Base-by-base conservation (phyloP, 805 yeast genomes). In the Teunomyces cretensis region DNA sequence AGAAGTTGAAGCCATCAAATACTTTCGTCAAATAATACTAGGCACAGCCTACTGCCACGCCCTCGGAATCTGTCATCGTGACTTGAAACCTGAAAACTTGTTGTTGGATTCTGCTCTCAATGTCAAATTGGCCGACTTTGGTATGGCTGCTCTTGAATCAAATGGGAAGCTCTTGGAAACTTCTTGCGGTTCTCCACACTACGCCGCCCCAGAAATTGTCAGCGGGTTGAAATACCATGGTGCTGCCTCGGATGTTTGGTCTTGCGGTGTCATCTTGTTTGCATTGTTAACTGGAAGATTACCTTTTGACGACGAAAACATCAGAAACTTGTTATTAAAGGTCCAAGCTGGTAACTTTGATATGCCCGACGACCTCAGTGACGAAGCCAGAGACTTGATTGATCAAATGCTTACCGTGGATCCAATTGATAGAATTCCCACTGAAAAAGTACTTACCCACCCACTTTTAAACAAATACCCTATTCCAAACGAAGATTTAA, bases 151-250 rank as follows among this genome's bases (percentile, higher is more conserved):
- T 16, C 70, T 87, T 48, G 92, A 87, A 61, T 76, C 82, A 49
- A 80, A 80, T 45, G 88, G 83, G 43, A 79, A 79, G 61, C 67
- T 87, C 44, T 69, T 87, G 43, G 89, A 85, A 62, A 87, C 95
- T 4, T 81, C 88, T 12, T 87, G 95, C 69, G 95, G 95, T 3
- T 84, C 91, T 16, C 95, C 95, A 14, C 95, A 87, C 68, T 87
- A 87, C 63, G 94, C 94, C 6, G 87, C 95, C 2, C 95, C 95
- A 0, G 95, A 87, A 65, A 86, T 87, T 50, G 92, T 87, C 14
- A 76, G 83, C 56, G 92, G 94, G 13, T 78, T 79, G 56, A 79
- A 80, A 44, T 87, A 87, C 57, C 90, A 86, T 63, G 95, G 95
- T 14, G 83, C 87, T 26, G 90, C 91, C 30, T 83, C 90, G 48